These are phyloP conservation scores for Zygosaccharomyces sapae DNA, from an alignment of 1,139 yeast genomes.

Conservation along the genomic window DNA sequence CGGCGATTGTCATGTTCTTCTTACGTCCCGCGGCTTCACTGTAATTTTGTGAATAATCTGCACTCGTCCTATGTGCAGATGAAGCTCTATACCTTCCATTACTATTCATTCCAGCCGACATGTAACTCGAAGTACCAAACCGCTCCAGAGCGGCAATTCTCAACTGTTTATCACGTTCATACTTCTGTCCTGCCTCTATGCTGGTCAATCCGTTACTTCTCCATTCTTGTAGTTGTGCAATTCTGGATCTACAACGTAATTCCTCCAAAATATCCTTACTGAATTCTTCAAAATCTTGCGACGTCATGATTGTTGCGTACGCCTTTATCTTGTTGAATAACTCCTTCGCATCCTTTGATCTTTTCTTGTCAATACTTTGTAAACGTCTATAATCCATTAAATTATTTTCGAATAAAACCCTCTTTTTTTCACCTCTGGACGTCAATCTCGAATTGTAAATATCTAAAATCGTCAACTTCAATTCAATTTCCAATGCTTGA, in stretches of 20 bases:
- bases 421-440: conserved; percentile 86
- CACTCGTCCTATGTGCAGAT: conserved; percentile 26
- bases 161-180: conserved; percentile 79
- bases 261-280: conserved; percentile 71
- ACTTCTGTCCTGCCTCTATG: conserved; percentile 76
- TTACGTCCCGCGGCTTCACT: conserved; percentile 40
- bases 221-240: conserved; percentile 90
- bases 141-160: conserved; percentile 58
- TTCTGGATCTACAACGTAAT: conserved; percentile 71
- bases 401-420: conserved; percentile 70
- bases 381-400: conserved; percentile 75
- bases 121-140: conserved; percentile 41
- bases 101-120: conserved; percentile 18
- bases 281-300: conserved; percentile 73
- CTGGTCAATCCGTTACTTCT: conserved; percentile 83
- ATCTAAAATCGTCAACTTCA: conserved; percentile 80
- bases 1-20: conserved; percentile 41
- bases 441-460: conserved; percentile 87
- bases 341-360: conserved; percentile 87
- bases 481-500: conserved; percentile 77
- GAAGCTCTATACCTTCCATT: conserved; percentile 30
- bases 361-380: conserved; percentile 57
- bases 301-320: conserved; percentile 73
- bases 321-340: conserved; percentile 70
- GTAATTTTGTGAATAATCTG: conserved; percentile 29